Conservation (phyloP, 2,329 filamentous ascomycete genomes). For the Thyridium curvatum region DNA sequence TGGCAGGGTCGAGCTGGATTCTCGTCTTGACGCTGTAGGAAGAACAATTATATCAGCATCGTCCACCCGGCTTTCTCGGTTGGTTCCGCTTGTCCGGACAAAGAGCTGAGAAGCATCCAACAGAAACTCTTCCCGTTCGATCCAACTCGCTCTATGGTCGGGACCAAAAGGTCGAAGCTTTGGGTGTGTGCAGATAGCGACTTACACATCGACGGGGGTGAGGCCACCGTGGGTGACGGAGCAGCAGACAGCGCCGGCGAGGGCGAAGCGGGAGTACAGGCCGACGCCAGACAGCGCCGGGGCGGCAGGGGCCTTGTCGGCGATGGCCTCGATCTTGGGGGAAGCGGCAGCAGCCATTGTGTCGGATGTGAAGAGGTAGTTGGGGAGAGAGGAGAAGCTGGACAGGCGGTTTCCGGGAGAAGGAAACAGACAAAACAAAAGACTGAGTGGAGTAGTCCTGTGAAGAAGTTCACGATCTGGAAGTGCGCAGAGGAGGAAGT, state of each 20-base stretch:
- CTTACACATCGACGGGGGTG: slow-evolving; percentile 99
- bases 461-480: slow-evolving; percentile 2
- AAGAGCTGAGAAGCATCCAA: too few species aligned
- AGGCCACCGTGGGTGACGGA: slow-evolving; percentile 94
- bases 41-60: background rate
- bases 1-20: slow-evolving; percentile 85
- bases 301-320: slow-evolving; percentile 32
- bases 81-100: too few species aligned
- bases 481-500: too few species aligned
- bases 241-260: slow-evolving; percentile 97
- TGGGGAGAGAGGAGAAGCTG: slow-evolving; percentile 3
- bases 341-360: slow-evolving; percentile 35
- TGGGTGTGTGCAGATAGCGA: slow-evolving; percentile 23
- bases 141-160: too few species aligned
- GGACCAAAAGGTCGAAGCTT: too few species aligned
- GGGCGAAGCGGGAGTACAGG: slow-evolving; percentile 94
- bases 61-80: too few species aligned
- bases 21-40: slow-evolving; percentile 78
- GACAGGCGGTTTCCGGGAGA: slow-evolving; percentile 1
- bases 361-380: slow-evolving; percentile 12
- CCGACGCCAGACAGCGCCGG: slow-evolving; percentile 43
- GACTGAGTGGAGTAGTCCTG: background rate
- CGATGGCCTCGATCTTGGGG: slow-evolving; percentile 38
- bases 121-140: too few species aligned
- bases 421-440: background rate